Evolutionary conservation across 2,329 filamentous ascomycete species (phyloP).

Genomic region (Arthrobotrys conoides): DNA sequence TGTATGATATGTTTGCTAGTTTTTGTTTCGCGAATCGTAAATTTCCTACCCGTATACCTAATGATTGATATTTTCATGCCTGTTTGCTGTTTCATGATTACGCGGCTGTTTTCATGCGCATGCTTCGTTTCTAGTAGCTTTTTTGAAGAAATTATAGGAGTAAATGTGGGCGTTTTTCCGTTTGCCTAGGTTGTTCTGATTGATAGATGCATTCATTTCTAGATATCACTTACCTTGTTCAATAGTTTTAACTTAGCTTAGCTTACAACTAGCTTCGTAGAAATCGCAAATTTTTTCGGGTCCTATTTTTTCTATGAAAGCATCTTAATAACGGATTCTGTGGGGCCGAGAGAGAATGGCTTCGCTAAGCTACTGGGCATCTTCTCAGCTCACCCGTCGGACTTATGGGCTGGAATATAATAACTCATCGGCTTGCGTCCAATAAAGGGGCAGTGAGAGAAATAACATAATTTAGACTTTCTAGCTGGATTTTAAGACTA

Average conservation of each 20-base stretch:
- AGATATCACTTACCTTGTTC: too few relatives aligned
- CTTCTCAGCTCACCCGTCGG: background rate
- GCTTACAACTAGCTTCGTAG: too few relatives aligned
- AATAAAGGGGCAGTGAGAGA: background rate
- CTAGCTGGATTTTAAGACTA: background rate
- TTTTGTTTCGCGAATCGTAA: slow-evolving; percentile 10
- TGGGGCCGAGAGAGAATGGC: background rate
- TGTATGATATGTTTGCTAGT: slow-evolving; percentile 27
- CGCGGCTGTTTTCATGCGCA: too few relatives aligned
- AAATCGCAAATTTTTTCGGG: too few relatives aligned
- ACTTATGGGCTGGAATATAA: background rate
- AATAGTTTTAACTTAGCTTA: too few relatives aligned
- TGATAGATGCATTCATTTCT: background rate
- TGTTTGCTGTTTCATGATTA: background rate
- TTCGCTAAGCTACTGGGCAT: background rate
- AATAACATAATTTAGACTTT: background rate
- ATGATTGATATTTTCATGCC: background rate
- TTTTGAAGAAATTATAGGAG: slow-evolving; percentile 18
- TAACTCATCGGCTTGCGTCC: background rate
- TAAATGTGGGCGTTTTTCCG: background rate
- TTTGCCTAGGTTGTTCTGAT: background rate
- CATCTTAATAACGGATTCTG: too few relatives aligned
- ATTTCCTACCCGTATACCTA: background rate
- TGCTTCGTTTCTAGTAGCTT: background rate
- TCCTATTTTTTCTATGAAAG: too few relatives aligned